A percentile compares a stretch with the other conserved stretches of the same genome.
phyloP scores from a whole-genome alignment of 2,329 filamentous ascomycete genomes.

The Alternaria angustiovoidea region DNA sequence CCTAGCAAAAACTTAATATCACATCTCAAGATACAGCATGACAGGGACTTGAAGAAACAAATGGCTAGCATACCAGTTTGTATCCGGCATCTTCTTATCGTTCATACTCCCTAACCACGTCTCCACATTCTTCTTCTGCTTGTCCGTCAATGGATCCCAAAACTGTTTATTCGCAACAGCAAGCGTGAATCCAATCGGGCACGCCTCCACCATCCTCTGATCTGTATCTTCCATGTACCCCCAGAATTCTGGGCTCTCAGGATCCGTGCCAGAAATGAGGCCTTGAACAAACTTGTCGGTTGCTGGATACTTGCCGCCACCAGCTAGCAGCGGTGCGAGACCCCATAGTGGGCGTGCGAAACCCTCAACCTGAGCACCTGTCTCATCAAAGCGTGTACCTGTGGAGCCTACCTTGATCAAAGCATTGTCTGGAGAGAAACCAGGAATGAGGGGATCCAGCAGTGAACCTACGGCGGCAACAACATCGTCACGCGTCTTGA shows the following conservation, averaged over 20 bases:
- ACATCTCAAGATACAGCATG: neutral
- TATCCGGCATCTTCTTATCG: constrained; percentile 73
- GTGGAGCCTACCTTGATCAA: constrained; percentile 74
- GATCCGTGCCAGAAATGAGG: constrained; percentile 74
- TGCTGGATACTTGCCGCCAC: constrained; percentile 70
- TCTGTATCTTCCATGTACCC: constrained; percentile 78
- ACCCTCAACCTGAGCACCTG: constrained; percentile 79
- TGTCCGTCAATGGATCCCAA: constrained; percentile 70
- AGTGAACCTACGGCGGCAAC: constrained; percentile 58
- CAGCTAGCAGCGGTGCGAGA: constrained; percentile 73
- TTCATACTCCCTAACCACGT: constrained; percentile 80
- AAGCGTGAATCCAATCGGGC: constrained; percentile 77
- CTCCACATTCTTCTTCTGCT: constrained; percentile 72
- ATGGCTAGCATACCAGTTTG: constrained; percentile 64
- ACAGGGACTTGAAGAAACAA: neutral
- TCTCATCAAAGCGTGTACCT: constrained; percentile 79
- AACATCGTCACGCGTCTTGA: constrained; percentile 53
- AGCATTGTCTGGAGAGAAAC: constrained; percentile 73
- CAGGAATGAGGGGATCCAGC: constrained; percentile 74
- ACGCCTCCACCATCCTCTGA: constrained; percentile 87
- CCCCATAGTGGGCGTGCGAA: constrained; percentile 80
- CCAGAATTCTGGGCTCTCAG: constrained; percentile 76
- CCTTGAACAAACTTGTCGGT: constrained; percentile 74
- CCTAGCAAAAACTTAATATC: constrained; percentile 57
- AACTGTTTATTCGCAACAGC: constrained; percentile 71